These are phyloP conservation scores for Saturnispora zaruensis DNA, from an alignment of 805 yeast species.

Conservation along the genomic window DNA sequence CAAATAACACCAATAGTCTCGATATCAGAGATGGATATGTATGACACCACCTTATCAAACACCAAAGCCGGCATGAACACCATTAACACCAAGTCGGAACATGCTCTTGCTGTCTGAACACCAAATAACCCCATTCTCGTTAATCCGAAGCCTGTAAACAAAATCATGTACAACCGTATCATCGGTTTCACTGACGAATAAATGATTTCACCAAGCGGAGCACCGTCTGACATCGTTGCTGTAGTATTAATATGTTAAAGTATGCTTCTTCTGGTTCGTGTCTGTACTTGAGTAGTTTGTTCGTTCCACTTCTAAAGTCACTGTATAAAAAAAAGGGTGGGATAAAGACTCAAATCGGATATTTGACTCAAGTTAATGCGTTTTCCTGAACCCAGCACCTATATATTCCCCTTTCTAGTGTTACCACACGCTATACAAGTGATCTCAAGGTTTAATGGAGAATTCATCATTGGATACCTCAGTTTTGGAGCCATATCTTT, in stretches of 20 bases:
- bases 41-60: constrained; percentile 52
- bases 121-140: constrained; percentile 52
- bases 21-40: constrained; percentile 55
- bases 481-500: neutral
- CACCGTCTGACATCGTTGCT: constrained; percentile 6
- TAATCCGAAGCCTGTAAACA: constrained; percentile 54
- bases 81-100: constrained; percentile 55
- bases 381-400: neutral
- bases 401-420: neutral
- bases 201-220: constrained; percentile 22
- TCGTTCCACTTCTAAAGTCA: neutral
- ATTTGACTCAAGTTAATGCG: neutral
- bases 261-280: no score
- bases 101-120: constrained; percentile 52
- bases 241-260: neutral
- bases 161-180: constrained; percentile 63
- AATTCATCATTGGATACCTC: neutral
- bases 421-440: neutral
- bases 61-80: constrained; percentile 60
- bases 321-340: neutral
- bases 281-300: no score
- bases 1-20: constrained; percentile 61
- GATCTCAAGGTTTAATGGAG: neutral
- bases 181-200: constrained; percentile 64
- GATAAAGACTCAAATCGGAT: neutral